phyloP scores from a whole-genome alignment of 768 basidiomycete species.

The Pleurotus tuber-regium region DNA sequence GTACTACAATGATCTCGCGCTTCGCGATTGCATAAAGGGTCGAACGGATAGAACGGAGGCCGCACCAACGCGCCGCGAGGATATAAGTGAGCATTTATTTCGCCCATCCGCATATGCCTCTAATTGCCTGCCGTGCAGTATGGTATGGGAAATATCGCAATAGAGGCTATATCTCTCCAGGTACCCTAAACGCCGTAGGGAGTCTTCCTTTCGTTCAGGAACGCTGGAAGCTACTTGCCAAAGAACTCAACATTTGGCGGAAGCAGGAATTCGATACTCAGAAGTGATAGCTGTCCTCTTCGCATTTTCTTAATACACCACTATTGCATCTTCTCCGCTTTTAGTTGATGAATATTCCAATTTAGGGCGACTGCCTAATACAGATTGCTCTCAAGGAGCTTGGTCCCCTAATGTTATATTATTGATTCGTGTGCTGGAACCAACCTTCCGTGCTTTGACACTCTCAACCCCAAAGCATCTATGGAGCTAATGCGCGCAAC shows the following conservation, averaged over 20 bases:
- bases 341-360: too few relatives aligned
- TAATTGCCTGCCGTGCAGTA: conserved; percentile 36
- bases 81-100: conserved; percentile 62
- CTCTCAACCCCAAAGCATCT: too few relatives aligned
- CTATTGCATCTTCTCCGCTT: too few relatives aligned
- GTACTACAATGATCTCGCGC: conserved; percentile 85
- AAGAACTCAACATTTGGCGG: conserved; percentile 58
- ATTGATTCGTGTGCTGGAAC: too few relatives aligned
- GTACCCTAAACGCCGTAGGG: conserved; percentile 50
- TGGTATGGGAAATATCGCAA: conserved; percentile 78
- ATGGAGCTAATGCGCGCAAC: too few relatives aligned
- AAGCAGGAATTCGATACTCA: conserved; percentile 35
- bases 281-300: background rate
- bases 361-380: too few relatives aligned
- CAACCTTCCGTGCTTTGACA: too few relatives aligned
- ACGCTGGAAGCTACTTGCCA: conserved; percentile 65
- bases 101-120: conserved; percentile 2
- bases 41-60: conserved; percentile 70
- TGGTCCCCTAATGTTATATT: too few relatives aligned
- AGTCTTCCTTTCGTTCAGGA: conserved; percentile 60
- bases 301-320: too few relatives aligned
- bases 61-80: conserved; percentile 80
- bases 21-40: conserved; percentile 76
- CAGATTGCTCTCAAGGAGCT: too few relatives aligned
- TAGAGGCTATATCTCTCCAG: conserved; percentile 70